Percentiles rank a stretch among this genome's conserved stretches.
phyloP scores from a whole-genome alignment of 495 filamentous ascomycete species.

The Aspergillus funiculosus region DNA sequence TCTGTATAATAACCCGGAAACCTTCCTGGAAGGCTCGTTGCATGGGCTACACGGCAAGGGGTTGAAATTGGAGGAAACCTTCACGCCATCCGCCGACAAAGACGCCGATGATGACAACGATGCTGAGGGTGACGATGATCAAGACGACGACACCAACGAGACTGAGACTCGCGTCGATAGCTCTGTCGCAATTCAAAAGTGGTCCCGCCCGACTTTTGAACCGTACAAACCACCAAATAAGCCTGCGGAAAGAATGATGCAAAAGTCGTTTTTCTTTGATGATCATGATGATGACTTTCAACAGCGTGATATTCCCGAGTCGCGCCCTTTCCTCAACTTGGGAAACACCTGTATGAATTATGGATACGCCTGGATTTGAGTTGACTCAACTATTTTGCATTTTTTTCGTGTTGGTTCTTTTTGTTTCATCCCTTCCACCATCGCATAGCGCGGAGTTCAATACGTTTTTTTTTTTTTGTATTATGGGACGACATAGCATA shows the following conservation, averaged over 20 bases:
- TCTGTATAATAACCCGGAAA: constrained; percentile 65
- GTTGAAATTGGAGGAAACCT: constrained; percentile 78
- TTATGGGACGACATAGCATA: constrained; percentile 19
- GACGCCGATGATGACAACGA: constrained; percentile 45
- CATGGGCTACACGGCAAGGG: constrained; percentile 55
- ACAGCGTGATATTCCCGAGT: constrained; percentile 25
- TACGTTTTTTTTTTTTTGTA: constrained; percentile 12
- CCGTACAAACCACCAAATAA: constrained; percentile 28
- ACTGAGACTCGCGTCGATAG: neutral
- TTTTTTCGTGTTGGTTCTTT: constrained; percentile 17
- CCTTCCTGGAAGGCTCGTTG: constrained; percentile 44
- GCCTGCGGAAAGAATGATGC: constrained; percentile 32
- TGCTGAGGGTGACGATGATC: constrained; percentile 35
- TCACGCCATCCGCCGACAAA: constrained; percentile 62
- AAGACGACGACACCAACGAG: constrained; percentile 20
- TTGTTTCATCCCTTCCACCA: constrained; percentile 13
- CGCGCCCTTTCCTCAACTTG: constrained; percentile 29
- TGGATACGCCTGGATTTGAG: constrained; percentile 40
- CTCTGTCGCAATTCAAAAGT: constrained; percentile 7
- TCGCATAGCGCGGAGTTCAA: constrained; percentile 39
- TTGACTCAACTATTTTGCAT: neutral
- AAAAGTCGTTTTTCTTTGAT: constrained; percentile 47
- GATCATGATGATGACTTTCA: constrained; percentile 30
- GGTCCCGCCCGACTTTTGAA: constrained; percentile 6
- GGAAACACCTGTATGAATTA: constrained; percentile 36